Conservation (phyloP, 345 rosid genomes). For the Salix koriyanagi region DNA sequence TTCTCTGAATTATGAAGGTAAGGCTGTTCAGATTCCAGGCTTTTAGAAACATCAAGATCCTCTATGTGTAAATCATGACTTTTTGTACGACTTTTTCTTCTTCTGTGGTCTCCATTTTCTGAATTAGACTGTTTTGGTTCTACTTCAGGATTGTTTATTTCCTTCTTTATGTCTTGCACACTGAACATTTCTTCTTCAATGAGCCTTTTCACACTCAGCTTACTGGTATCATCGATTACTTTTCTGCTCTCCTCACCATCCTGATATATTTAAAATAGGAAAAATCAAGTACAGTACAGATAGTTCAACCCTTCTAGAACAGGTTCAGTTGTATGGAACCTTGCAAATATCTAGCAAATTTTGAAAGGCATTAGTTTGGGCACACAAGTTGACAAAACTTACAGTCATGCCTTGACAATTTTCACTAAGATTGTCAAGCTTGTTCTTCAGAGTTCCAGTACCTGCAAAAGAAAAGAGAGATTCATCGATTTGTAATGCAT, state of each 20-base stretch:
- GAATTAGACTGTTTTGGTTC: conserved; percentile 38
- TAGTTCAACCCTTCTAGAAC: background rate
- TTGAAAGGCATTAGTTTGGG: background rate
- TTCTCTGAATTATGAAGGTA: conserved; percentile 29
- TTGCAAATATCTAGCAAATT: background rate
- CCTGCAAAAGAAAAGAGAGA: conserved; percentile 34
- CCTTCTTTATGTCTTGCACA: conserved; percentile 40
- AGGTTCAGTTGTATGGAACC: background rate
- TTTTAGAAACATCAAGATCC: conserved; percentile 36
- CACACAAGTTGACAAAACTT: conserved; percentile 24
- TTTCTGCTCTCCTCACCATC: conserved; percentile 42
- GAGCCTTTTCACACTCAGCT: conserved; percentile 85
- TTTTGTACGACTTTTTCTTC: conserved; percentile 45
- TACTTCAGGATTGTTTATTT: conserved; percentile 37
- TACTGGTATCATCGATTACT: conserved; percentile 5
- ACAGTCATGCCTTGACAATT: conserved; percentile 40
- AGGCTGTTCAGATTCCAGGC: conserved; percentile 25
- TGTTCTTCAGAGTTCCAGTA: conserved; percentile 31
- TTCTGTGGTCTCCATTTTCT: conserved; percentile 44
- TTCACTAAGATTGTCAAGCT: conserved; percentile 31
- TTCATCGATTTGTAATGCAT: background rate
- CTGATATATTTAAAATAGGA: conserved; percentile 34
- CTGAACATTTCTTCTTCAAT: conserved; percentile 81
- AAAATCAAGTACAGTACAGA: conserved; percentile 4
- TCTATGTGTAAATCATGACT: conserved; percentile 44